phyloP scores from a whole-genome alignment of 176 grass and related monocot species.

The Raddia distichophylla region DNA sequence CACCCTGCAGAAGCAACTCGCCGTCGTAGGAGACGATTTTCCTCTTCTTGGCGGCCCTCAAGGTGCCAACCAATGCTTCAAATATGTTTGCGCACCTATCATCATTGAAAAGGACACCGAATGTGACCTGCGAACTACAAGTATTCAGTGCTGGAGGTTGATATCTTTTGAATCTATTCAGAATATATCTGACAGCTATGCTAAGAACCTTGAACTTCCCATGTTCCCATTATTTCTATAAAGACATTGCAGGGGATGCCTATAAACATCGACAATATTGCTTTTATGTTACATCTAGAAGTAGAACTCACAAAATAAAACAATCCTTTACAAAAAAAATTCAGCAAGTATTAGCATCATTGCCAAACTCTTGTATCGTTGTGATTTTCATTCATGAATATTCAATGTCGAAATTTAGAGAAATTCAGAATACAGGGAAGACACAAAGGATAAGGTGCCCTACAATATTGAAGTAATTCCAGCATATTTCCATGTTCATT shows the following conservation, averaged over 20 bases:
- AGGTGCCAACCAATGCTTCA: constrained; percentile 86
- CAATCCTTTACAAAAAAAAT: neutral
- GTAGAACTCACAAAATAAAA: neutral
- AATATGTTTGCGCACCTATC: constrained; percentile 92
- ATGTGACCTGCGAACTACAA: constrained; percentile 63
- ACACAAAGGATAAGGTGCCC: neutral
- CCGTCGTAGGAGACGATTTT: constrained; percentile 76
- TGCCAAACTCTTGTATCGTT: neutral
- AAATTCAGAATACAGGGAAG: neutral
- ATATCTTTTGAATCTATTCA: neutral
- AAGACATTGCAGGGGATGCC: neutral
- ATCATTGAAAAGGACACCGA: constrained; percentile 93
- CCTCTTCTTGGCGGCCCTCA: constrained; percentile 81
- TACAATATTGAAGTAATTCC: neutral
- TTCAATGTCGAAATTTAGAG: neutral
- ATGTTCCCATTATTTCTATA: neutral
- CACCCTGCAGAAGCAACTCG: constrained; percentile 89
- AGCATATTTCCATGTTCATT: constrained; percentile 8
- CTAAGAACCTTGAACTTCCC: neutral
- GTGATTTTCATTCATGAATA: constrained; percentile 1
- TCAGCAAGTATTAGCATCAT: neutral
- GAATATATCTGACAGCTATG: neutral
- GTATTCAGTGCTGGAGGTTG: neutral
- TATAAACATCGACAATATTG: neutral
- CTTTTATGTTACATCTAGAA: neutral